Percentiles rank a stretch among this genome's conserved stretches.
Conservation (phyloP, 2,329 filamentous ascomycete genomes). For the Phoma herbarum region DNA sequence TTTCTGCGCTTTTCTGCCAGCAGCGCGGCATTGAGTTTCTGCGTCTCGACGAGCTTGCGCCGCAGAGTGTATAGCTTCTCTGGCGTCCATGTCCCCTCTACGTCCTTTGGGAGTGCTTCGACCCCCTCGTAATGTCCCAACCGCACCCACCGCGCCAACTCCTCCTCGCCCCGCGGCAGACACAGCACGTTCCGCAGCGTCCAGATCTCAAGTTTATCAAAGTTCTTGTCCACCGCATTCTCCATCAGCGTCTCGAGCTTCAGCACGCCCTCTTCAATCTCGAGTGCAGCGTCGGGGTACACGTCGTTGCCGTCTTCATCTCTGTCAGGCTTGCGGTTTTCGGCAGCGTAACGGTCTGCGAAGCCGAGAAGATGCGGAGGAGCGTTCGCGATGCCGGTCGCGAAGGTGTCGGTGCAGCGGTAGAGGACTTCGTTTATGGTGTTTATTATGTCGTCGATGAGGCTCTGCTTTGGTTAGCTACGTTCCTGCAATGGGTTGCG, state of each 20-base stretch:
- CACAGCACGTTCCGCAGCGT: conserved; percentile 77
- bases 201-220: conserved; percentile 73
- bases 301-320: conserved; percentile 52
- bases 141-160: conserved; percentile 75
- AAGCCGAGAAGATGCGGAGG: conserved; percentile 85
- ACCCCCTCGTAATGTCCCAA: conserved; percentile 83
- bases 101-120: not conserved
- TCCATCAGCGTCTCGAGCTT: conserved; percentile 61
- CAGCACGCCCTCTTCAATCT: conserved; percentile 81
- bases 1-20: conserved; percentile 76
- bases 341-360: conserved; percentile 59
- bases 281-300: conserved; percentile 64
- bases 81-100: conserved; percentile 47
- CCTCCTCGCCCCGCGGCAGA: conserved; percentile 62
- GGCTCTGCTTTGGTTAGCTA: conserved; percentile 35
- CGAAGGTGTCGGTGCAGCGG: conserved; percentile 86
- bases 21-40: conserved; percentile 75
- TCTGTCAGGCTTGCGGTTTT: conserved; percentile 55
- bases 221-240: conserved; percentile 60
- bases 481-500: not conserved
- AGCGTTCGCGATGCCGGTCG: conserved; percentile 78
- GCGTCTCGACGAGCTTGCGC: conserved; percentile 78
- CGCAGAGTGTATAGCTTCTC: conserved; percentile 77
- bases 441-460: conserved; percentile 98
- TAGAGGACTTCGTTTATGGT: conserved; percentile 93